A percentile compares a stretch with the other conserved stretches of the same genome.
Evolutionary conservation across 305 asterid genomes (phyloP).

Genomic region (Salvia sclarea): DNA sequence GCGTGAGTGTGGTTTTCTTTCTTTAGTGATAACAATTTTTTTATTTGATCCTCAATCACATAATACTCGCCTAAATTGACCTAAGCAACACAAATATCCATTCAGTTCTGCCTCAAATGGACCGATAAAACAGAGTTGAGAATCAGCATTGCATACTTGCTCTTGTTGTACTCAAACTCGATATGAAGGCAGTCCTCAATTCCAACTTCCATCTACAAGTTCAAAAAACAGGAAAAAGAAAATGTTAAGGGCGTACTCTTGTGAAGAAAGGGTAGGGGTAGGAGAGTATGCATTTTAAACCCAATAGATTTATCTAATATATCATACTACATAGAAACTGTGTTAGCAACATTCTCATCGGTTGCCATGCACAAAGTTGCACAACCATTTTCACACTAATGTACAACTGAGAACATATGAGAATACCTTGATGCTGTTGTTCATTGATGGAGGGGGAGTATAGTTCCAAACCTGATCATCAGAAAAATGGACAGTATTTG

Average conservation of each 20-base stretch:
- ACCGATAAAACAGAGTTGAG: slow-evolving; percentile 16
- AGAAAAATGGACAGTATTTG: slow-evolving; percentile 27
- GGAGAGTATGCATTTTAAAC: not conserved
- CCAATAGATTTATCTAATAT: slow-evolving; percentile 6
- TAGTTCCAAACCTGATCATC: slow-evolving; percentile 73
- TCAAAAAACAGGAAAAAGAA: slow-evolving; percentile 26
- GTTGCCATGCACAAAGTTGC: slow-evolving; percentile 21
- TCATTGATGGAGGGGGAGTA: slow-evolving; percentile 69
- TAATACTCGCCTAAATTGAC: slow-evolving; percentile 3
- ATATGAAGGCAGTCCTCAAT: slow-evolving; percentile 99
- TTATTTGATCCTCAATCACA: too few relatives aligned
- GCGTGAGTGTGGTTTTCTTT: too few relatives aligned
- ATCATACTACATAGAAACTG: not conserved
- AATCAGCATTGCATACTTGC: slow-evolving; percentile 65
- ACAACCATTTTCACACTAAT: slow-evolving; percentile 4
- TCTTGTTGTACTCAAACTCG: slow-evolving; percentile 95
- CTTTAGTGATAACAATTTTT: too few relatives aligned
- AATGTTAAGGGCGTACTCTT: slow-evolving; percentile 15
- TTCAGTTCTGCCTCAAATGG: slow-evolving; percentile 8
- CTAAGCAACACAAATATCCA: slow-evolving; percentile 9
- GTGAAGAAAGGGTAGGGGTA: not conserved
- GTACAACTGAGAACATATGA: slow-evolving; percentile 20
- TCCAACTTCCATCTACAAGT: slow-evolving; percentile 96
- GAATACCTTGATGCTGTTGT: slow-evolving; percentile 88
- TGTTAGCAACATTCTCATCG: slow-evolving; percentile 15